Percentiles rank a stretch among this genome's conserved stretches.
Evolutionary conservation across 2,329 filamentous ascomycete genomes (phyloP).

Genomic region (Claviceps maximensis): DNA sequence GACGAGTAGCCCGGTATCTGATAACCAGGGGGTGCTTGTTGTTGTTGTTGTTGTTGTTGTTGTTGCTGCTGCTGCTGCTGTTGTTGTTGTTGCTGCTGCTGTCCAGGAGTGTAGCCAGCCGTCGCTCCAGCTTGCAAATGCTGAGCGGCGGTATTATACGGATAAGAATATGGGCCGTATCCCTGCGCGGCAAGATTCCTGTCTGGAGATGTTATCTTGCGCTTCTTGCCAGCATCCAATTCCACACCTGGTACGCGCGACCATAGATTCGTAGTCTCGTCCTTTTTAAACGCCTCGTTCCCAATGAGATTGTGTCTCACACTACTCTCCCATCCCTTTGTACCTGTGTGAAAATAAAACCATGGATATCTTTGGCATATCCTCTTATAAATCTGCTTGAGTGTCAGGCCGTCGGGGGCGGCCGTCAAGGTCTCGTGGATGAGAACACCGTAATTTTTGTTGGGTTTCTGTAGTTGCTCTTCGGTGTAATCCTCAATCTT

Average conservation of each 20-base stretch:
- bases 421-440: slow-evolving; percentile 47
- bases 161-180: slow-evolving; percentile 23
- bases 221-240: slow-evolving; percentile 48
- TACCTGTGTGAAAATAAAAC: slow-evolving; percentile 47
- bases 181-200: slow-evolving; percentile 26
- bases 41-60: neutral
- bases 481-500: slow-evolving; percentile 41
- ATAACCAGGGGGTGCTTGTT: slow-evolving; percentile 21
- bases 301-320: slow-evolving; percentile 52
- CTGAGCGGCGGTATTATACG: slow-evolving; percentile 20
- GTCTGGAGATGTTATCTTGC: slow-evolving; percentile 41
- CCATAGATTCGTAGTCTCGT: slow-evolving; percentile 43
- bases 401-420: slow-evolving; percentile 38
- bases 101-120: slow-evolving; percentile 17
- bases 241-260: slow-evolving; percentile 43
- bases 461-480: slow-evolving; percentile 46
- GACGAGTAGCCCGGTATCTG: slow-evolving; percentile 20
- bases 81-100: neutral
- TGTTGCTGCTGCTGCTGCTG: neutral
- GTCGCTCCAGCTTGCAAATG: slow-evolving; percentile 20
- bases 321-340: slow-evolving; percentile 53
- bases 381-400: slow-evolving; percentile 51
- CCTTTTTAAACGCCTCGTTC: slow-evolving; percentile 47
- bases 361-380: slow-evolving; percentile 45
- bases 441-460: slow-evolving; percentile 47